Base-by-base conservation (phyloP, 208 protist species). In the Acanthamoeba royreba region DNA sequence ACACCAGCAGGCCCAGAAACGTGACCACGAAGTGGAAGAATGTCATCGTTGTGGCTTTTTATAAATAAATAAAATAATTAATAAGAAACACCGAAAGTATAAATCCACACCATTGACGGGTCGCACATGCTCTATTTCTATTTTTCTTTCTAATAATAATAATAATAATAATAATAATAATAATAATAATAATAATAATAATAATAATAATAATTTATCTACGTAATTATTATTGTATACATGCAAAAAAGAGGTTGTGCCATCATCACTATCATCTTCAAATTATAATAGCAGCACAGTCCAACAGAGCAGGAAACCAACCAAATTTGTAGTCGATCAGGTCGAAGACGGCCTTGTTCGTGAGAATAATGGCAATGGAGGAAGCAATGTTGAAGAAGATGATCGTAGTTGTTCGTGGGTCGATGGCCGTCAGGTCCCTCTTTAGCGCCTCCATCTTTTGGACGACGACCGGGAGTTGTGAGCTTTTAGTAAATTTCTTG, bases 1-100 rank as follows among this genome's bases (percentile, higher is more conserved):
- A 91, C 25, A 93, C 89, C 5, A 79, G 4, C 53, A 95, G 83
- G 81, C 93, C 90, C 52, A 95, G 4, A 8, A 53, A 92, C 4
- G 95, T 96, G 15, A 90, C 53, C 33, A 95, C 38, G 45, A 96
- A 96, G 81, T 96, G 95, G 47, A 96, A 72, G 53, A 88, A 63
- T 9, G 95, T 95, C 81, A 96, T 74, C 2, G 87, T 96, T 46
- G 63, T 94, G 66, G 42, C 79, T 61, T 93, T 47, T 22, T 0
- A 31, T 72, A 22, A 33, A 53, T 28, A 19, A 19, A 38, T 0
- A 72, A 4, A 72, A 72, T 9, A 88, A 43, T 43, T 22, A 55
- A 38, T 66, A 22, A 79, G 38, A 79, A n/a, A 9, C 31, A 79
- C 31, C 19, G 9, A 28, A 28, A 63, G 25, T 22, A 63, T 25